Conservation (phyloP, 1,284 basidiomycete species). For the Malassezia psittaci region DNA sequence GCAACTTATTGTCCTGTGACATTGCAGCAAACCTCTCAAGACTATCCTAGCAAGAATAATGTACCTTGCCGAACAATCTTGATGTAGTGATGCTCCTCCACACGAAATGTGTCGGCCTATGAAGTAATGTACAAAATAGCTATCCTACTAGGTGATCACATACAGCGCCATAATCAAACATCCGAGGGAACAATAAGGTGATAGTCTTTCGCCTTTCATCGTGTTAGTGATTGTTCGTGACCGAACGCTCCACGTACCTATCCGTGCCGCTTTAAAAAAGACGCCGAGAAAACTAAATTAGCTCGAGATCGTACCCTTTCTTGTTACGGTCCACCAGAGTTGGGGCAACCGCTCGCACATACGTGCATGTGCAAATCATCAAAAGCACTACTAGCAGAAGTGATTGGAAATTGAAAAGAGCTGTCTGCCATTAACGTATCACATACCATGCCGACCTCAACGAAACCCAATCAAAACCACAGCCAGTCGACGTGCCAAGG, state of each 20-base stretch:
- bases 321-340: constrained; percentile 85
- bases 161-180: constrained; percentile 45
- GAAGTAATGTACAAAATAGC: not conserved
- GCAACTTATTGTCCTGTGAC: constrained; percentile 12
- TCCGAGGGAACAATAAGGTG: constrained; percentile 43
- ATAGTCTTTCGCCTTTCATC: constrained; percentile 38
- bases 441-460: not conserved
- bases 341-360: constrained; percentile 78
- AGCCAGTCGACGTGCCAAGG: not conserved
- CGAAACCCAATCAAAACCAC: too few relatives aligned
- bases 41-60: too few relatives aligned
- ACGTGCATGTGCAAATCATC: constrained; percentile 92
- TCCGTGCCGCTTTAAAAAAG: constrained; percentile 43
- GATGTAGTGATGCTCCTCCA: constrained; percentile 1
- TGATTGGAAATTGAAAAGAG: constrained; percentile 94
- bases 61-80: too few relatives aligned
- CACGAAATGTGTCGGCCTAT: not conserved
- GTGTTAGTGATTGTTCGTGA: not conserved
- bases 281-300: constrained; percentile 33
- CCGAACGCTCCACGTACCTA: constrained; percentile 26
- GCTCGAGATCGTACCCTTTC: constrained; percentile 57
- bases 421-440: constrained; percentile 57
- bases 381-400: constrained; percentile 84
- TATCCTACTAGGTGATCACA: constrained; percentile 5
- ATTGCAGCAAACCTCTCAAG: not conserved